A percentile compares a stretch with the other conserved stretches of the same genome.
Evolutionary conservation across 2,329 filamentous ascomycete genomes (phyloP).

Genomic region (Gaeumannomyces sp.): DNA sequence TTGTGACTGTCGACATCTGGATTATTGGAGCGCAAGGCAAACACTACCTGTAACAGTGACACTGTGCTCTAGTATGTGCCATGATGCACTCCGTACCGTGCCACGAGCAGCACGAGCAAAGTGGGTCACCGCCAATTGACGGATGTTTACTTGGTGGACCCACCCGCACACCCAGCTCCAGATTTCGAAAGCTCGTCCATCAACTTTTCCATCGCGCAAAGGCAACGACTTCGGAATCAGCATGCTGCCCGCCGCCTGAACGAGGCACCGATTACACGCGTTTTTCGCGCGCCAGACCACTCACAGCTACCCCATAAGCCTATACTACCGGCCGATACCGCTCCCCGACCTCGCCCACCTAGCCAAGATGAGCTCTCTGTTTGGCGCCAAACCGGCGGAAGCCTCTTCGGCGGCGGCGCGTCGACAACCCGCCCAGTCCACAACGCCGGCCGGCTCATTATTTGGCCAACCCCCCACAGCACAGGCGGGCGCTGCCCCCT

Average conservation of each 20-base stretch:
- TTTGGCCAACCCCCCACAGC: constrained; percentile 12
- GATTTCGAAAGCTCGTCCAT: not conserved
- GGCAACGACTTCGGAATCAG: not conserved
- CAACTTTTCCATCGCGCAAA: not conserved
- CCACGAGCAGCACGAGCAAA: not conserved
- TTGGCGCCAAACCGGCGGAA: not conserved
- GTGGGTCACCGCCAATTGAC: not conserved
- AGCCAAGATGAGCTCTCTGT: constrained; percentile 1
- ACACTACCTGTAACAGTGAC: too few species aligned
- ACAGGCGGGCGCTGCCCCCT: constrained; percentile 10
- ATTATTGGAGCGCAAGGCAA: too few species aligned
- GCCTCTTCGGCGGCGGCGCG: constrained; percentile 4
- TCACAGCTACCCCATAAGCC: not conserved
- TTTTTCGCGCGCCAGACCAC: not conserved
- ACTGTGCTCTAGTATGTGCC: not conserved
- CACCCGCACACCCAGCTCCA: not conserved
- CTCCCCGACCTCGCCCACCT: not conserved
- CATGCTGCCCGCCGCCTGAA: not conserved
- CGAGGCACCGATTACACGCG: not conserved
- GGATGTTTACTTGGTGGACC: not conserved
- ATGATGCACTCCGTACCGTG: not conserved
- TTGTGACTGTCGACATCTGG: too few species aligned
- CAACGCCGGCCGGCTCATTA: constrained; percentile 11
- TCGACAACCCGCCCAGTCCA: not conserved
- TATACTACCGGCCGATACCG: not conserved